Conservation (phyloP, 768 basidiomycete species). For the Leccinum uliginosum region DNA sequence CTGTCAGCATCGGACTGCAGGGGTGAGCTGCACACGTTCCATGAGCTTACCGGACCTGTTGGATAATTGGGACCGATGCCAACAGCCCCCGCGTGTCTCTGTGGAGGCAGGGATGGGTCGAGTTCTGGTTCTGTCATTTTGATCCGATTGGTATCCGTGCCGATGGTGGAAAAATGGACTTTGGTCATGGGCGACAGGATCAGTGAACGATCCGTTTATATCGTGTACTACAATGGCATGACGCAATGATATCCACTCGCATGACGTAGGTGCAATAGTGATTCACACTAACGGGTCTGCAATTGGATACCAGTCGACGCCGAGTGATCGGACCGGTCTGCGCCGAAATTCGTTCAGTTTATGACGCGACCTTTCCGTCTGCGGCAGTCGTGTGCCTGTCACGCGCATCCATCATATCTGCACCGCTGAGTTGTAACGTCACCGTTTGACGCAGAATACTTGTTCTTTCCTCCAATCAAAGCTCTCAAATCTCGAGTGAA, state of each 20-base stretch:
- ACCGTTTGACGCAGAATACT: too few species aligned
- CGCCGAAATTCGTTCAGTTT: too few species aligned
- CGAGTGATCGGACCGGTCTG: too few species aligned
- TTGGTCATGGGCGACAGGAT: conserved; percentile 5
- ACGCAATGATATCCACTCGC: not conserved
- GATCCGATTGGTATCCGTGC: conserved; percentile 9
- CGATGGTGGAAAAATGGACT: conserved; percentile 20
- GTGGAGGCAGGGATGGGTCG: conserved; percentile 29
- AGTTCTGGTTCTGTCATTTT: too few species aligned
- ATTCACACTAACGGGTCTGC: too few species aligned
- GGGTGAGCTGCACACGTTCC: too few species aligned
- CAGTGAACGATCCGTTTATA: not conserved
- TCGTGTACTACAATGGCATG: not conserved
- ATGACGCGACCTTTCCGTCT: too few species aligned
- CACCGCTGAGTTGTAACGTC: too few species aligned
- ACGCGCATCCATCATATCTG: too few species aligned
- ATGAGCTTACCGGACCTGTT: conserved; percentile 25
- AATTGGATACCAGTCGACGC: not conserved
- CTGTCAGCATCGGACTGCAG: not conserved
- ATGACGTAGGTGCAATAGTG: not conserved
- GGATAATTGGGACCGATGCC: conserved; percentile 38
- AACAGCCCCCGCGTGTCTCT: conserved; percentile 40
- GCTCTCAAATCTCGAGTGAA: too few species aligned
- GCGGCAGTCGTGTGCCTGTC: too few species aligned
- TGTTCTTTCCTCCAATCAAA: too few species aligned